Percentiles rank a stretch among this genome's conserved stretches.
These are phyloP conservation scores for Abortiporus biennis DNA, from an alignment of 1,284 basidiomycete genomes.

Conservation along the genomic window DNA sequence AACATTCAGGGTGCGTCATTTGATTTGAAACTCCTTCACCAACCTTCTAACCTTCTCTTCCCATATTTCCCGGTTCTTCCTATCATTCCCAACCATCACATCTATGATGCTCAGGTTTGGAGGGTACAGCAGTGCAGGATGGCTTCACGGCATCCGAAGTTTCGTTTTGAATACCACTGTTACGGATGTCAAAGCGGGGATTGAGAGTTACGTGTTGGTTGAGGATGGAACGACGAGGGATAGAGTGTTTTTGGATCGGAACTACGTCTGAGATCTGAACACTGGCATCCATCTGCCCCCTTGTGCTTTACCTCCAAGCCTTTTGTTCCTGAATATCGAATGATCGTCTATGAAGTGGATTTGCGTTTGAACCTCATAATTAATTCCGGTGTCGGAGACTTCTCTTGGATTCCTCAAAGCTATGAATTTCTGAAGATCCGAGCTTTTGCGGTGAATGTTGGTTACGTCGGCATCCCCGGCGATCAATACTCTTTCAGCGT, in stretches of 20 bases:
- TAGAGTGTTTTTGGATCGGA: constrained; percentile 22
- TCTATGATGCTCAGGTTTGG: constrained; percentile 43
- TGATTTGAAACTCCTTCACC: not conserved
- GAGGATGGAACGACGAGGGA: constrained; percentile 37
- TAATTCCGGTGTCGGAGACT: too few relatives aligned
- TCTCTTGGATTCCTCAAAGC: too few relatives aligned
- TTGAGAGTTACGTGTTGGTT: constrained; percentile 59
- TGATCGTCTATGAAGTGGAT: too few relatives aligned
- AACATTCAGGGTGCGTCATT: constrained; percentile 59
- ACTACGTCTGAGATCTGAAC: too few relatives aligned
- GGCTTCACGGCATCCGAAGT: constrained; percentile 64
- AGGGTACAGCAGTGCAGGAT: constrained; percentile 45
- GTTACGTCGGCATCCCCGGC: too few relatives aligned
- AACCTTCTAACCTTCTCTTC: not conserved
- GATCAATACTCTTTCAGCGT: too few relatives aligned
- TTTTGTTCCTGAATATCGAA: too few relatives aligned
- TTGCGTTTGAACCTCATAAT: too few relatives aligned
- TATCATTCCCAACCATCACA: not conserved
- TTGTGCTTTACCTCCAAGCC: too few relatives aligned
- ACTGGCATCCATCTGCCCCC: too few relatives aligned
- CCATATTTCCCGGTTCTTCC: not conserved
- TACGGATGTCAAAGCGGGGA: constrained; percentile 28
- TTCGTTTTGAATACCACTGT: constrained; percentile 46
- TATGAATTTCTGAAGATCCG: too few relatives aligned
- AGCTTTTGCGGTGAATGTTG: too few relatives aligned